Evolutionary conservation across 2,329 filamentous ascomycete genomes (phyloP), one percentile per base, ranked within the genome.

Genomic region (Aschersonia sp.): DNA sequence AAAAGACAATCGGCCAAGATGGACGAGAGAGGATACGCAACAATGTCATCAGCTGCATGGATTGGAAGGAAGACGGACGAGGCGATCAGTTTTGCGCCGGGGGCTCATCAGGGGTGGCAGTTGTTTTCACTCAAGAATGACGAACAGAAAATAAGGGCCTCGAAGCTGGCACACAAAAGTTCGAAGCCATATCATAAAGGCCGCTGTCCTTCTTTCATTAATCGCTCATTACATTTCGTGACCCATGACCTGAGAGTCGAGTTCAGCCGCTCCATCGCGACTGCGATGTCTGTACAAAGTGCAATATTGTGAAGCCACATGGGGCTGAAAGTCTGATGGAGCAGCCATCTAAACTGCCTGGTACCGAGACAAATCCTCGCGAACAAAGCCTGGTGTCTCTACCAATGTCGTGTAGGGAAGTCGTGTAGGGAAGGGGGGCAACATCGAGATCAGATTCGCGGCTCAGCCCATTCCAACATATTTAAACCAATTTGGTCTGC

Each of bases 401-500:
- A 22, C 14, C 14, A 14, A 14, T 14, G 14, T 14, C 12, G 35
- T 12, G 35, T 37, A 37, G 35, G 8, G 5, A 37, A 37, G 8
- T 14, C 12, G 35, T 12, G 35, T 37, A 37, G 35, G 2, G 5
- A 37, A 37, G 8, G 12, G 2, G 12, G 35, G 8, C 12, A 12
- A 12, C 35, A 37, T 37, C 12, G 35, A 37, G 12, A 37, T 9
- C 8, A 37, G 8, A 37, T 9, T 12, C 12, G 8, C 8, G 14
- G 3, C n/a, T 70, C 66, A 94, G 58, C 79, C 81, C 73, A 85
- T 87, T 47, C 89, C 87, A 22, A 84, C 87, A 60, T 85, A 92
- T 68, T 96, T 94, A 75, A 98, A 97, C 86, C 92, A 98, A 62
- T 89, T 89, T 14, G 90, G 86, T 51, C 92, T 76, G 66, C 92